Evolutionary conservation across 2,329 filamentous ascomycete species (phyloP).

Genomic region (Phoma herbarum): DNA sequence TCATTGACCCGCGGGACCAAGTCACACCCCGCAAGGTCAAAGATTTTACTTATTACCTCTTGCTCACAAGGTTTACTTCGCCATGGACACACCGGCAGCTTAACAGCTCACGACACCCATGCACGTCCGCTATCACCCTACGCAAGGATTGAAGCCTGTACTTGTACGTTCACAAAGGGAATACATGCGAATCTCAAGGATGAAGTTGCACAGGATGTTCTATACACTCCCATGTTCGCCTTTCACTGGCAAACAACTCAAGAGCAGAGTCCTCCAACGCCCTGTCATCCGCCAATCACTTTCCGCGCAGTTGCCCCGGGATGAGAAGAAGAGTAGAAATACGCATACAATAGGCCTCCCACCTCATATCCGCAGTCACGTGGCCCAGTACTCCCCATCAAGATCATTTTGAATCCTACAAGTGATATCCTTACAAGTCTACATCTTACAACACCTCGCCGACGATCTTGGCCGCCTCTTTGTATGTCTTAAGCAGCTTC

Average conservation of each 20-base stretch:
- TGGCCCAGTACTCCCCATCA: conserved; percentile 1
- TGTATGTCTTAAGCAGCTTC: conserved; percentile 92
- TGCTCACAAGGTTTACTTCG: no score
- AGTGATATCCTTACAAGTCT: conserved; percentile 27
- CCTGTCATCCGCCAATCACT: conserved; percentile 11
- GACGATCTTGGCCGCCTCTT: conserved; percentile 97
- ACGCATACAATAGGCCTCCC: conserved; percentile 30
- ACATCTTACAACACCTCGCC: conserved; percentile 74
- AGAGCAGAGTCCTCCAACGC: conserved; percentile 18
- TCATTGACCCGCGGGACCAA: no score
- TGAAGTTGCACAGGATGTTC: conserved; percentile 10
- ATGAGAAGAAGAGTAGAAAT: conserved; percentile 29
- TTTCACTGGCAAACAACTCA: conserved; percentile 2
- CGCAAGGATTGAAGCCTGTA: no score
- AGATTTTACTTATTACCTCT: no score
- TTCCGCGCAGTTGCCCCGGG: conserved; percentile 1
- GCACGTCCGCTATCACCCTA: no score
- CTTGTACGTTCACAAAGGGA: no score
- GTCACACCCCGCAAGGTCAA: no score
- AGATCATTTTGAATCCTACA: conserved; percentile 37
- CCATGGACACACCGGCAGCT: no score
- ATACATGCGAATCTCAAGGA: neutral
- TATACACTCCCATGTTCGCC: conserved; percentile 15
- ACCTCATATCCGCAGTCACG: conserved; percentile 2
- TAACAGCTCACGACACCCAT: no score